These are phyloP conservation scores for Aegle marmelos DNA, from an alignment of 345 rosid genomes.

Conservation along the genomic window DNA sequence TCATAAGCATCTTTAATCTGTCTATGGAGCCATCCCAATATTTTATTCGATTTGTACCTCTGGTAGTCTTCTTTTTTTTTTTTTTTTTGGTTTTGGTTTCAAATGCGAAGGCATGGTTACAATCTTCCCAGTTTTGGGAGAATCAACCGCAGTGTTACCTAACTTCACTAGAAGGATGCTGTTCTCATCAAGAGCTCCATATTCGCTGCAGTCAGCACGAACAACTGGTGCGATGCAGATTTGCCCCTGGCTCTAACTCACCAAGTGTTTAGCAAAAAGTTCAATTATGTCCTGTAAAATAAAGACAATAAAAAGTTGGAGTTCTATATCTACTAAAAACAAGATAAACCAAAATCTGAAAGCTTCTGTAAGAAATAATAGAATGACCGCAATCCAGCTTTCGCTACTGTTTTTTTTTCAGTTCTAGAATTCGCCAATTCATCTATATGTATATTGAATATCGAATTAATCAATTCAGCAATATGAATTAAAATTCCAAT, in stretches of 20 bases:
- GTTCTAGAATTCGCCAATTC: background rate
- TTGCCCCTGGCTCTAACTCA: constrained; percentile 61
- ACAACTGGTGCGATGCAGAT: constrained; percentile 88
- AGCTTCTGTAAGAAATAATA: background rate
- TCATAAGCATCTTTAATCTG: constrained; percentile 53
- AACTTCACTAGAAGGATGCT: constrained; percentile 66
- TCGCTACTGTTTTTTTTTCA: background rate
- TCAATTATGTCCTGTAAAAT: constrained; percentile 67
- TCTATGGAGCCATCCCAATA: constrained; percentile 77
- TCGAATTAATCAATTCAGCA: too few relatives aligned
- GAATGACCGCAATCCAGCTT: background rate
- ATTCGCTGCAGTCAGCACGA: constrained; percentile 71
- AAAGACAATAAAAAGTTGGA: constrained; percentile 2
- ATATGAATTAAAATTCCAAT: too few relatives aligned
- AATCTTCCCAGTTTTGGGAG: constrained; percentile 82
- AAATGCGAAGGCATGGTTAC: constrained; percentile 60
- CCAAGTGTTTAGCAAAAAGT: constrained; percentile 65
- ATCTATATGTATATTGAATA: background rate
- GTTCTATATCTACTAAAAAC: background rate
- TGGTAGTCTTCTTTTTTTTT: constrained; percentile 66
- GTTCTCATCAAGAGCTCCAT: constrained; percentile 67
- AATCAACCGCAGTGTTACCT: constrained; percentile 88
- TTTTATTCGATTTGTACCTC: constrained; percentile 65
- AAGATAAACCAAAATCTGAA: background rate
- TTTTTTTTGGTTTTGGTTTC: constrained; percentile 67